Evolutionary conservation across 331 rosid species (phyloP), one percentile per base, ranked within the genome.

Genomic region (Quercus lobata): DNA sequence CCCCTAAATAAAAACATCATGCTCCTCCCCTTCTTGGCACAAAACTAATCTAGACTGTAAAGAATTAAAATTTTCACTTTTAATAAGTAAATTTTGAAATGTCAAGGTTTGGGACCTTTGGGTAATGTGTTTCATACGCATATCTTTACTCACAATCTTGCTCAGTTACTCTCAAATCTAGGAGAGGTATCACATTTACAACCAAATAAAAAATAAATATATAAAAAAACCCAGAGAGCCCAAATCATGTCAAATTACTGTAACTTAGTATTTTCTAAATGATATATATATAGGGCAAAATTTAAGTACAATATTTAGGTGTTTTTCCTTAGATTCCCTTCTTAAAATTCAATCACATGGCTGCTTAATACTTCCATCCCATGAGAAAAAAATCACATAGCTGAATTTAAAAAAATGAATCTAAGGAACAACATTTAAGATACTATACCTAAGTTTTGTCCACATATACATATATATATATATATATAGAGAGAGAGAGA

Each of bases 241-340:
- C 27, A 58, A 52, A 29, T 75, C 75, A 66, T 70, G 30, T 71
- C 70, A 60, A 60, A 41, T 57, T 49, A 57, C 25, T 10, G 7
- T 22, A n/a, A 25, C 63, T 55, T 32, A 60, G 17, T 66, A 37
- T 37, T 37, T 37, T 37, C 2, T 37, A 7, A 37, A 37, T 37
- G 2, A 37, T 7, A 37, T 7, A 37, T 37, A 37, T 37, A 7
- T 37, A 7, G 0, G 44, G 1, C 10, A 37, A 37, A 7, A 37
- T 0, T 37, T 37, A 37, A 37, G 9, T 7, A 37, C 10, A 7
- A 0, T 7, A 37, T 7, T 35, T 37, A 37, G 9, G 10, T 37
- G 10, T 37, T 37, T 37, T 37, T 37, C 0, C 0, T 7, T 7
- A 37, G 0, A 0, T 37, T 37, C 1, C 0, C 3, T 0, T 37